Percentiles rank a stretch among this genome's conserved stretches.
phyloP scores from a whole-genome alignment of 306 rosid species.

The Delonix regia region DNA sequence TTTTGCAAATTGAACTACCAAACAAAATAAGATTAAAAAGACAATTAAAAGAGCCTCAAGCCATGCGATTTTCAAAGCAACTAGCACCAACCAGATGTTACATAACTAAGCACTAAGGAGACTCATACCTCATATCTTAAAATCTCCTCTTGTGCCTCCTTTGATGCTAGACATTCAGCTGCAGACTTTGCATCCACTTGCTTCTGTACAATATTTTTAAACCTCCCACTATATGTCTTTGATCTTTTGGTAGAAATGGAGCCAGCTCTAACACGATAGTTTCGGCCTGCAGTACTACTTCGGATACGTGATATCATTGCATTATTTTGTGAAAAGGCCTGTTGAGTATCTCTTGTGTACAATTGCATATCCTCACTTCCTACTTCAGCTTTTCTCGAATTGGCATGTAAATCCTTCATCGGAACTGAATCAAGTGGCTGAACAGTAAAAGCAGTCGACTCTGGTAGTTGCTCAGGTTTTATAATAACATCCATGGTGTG shows the following conservation, averaged over 20 bases:
- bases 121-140: constrained; percentile 67
- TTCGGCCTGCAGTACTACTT: constrained; percentile 66
- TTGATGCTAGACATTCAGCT: constrained; percentile 63
- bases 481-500: constrained; percentile 45
- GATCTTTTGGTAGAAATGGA: constrained; percentile 66
- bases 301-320: constrained; percentile 76
- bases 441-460: constrained; percentile 51
- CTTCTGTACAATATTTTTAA: constrained; percentile 58
- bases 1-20: constrained; percentile 7
- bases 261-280: constrained; percentile 65
- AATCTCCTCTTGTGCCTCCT: constrained; percentile 84
- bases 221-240: constrained; percentile 57
- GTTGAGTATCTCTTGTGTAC: constrained; percentile 55
- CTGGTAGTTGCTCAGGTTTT: constrained; percentile 54
- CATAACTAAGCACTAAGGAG: not conserved
- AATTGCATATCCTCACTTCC: constrained; percentile 51
- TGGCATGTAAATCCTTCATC: constrained; percentile 47
- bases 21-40: constrained; percentile 13
- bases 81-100: not conserved
- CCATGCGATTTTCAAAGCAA: not conserved
- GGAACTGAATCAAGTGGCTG: constrained; percentile 57
- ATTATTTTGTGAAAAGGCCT: constrained; percentile 58
- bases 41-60: constrained; percentile 5
- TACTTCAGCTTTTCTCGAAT: constrained; percentile 53
- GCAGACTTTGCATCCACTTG: constrained; percentile 72